These are phyloP conservation scores for Dryas drummondii DNA, from an alignment of 306 rosid species.

Conservation along the genomic window DNA sequence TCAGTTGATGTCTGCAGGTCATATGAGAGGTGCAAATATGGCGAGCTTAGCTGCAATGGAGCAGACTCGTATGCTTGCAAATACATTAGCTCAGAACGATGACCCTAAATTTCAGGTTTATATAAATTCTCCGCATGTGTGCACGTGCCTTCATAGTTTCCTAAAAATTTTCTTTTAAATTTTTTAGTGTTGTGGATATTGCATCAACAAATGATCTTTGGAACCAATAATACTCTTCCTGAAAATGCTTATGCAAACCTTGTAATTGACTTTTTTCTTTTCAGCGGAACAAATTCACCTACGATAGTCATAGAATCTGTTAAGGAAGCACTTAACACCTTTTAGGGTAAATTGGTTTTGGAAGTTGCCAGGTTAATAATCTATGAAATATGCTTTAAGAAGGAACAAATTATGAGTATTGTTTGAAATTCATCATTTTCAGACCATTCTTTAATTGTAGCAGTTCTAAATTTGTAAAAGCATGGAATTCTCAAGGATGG, in stretches of 20 bases:
- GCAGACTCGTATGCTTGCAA: constrained; percentile 96
- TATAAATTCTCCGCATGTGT: constrained; percentile 1
- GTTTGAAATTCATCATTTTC: neutral
- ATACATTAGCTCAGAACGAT: constrained; percentile 77
- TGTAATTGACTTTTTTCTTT: neutral
- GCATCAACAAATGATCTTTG: neutral
- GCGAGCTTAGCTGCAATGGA: constrained; percentile 80
- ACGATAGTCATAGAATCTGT: neutral
- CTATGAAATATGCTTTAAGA: neutral
- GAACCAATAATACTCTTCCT: neutral
- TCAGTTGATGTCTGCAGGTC: constrained; percentile 74
- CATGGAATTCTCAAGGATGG: neutral
- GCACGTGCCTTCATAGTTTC: neutral
- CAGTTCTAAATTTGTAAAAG: neutral
- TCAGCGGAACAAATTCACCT: neutral
- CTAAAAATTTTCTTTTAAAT: too few relatives aligned
- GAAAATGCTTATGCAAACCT: neutral
- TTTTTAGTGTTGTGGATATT: neutral
- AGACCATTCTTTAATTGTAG: neutral
- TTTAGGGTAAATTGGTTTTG: neutral
- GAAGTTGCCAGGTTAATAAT: neutral
- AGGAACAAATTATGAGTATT: constrained; percentile 4
- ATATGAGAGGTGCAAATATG: constrained; percentile 61
- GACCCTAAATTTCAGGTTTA: constrained; percentile 98
- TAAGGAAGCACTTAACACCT: neutral